Conservation (phyloP, 257 asterid species). For the Solanum bulbocastanum region DNA sequence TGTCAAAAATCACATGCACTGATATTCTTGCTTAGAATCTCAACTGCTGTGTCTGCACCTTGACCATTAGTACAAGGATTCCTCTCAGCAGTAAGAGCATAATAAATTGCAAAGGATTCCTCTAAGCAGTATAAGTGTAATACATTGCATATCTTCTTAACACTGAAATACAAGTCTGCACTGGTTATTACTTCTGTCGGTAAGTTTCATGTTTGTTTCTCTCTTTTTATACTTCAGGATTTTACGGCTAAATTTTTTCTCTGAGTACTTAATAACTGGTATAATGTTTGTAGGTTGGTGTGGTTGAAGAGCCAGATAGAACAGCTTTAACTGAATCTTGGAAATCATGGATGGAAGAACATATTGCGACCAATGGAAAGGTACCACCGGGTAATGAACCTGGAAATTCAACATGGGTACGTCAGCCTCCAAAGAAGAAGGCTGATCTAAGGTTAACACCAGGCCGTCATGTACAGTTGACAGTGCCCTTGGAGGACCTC, state of each 20-base stretch:
- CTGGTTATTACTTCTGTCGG: neutral
- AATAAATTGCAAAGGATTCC: neutral
- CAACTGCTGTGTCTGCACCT: neutral
- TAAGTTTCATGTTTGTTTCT: neutral
- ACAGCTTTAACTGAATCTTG: constrained; percentile 65
- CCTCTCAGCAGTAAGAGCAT: neutral
- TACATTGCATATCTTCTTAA: neutral
- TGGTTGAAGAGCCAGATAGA: constrained; percentile 64
- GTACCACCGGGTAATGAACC: constrained; percentile 88
- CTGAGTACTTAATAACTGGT: neutral
- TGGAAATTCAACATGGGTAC: constrained; percentile 76
- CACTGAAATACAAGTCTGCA: neutral
- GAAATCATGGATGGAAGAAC: constrained; percentile 98
- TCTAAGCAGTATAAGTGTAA: neutral
- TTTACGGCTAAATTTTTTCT: neutral
- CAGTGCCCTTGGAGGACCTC: constrained; percentile 70
- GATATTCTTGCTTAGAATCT: neutral
- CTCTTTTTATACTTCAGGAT: neutral
- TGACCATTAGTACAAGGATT: neutral
- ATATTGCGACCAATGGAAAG: constrained; percentile 64
- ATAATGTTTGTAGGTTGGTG: constrained; percentile 38
- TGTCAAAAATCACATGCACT: neutral
- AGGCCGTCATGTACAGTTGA: constrained; percentile 67
- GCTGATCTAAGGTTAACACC: constrained; percentile 82
- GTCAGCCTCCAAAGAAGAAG: constrained; percentile 65